A percentile compares a stretch with the other conserved stretches of the same genome.
These are phyloP conservation scores for Diaporthe vaccinii DNA, from an alignment of 2,329 filamentous ascomycete genomes.

Conservation along the genomic window DNA sequence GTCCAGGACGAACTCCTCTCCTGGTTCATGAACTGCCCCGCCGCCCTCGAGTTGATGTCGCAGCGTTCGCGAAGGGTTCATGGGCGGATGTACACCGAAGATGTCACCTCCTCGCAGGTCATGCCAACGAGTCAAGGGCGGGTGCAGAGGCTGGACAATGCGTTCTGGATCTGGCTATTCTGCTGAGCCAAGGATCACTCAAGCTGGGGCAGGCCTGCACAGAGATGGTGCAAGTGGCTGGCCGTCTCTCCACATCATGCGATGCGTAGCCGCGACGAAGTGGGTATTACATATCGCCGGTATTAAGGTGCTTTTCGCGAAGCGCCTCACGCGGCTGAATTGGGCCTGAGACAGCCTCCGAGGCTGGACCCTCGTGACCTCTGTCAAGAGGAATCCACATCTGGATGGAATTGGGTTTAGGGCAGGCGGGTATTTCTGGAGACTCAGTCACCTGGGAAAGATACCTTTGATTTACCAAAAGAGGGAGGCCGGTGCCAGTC, in stretches of 20 bases:
- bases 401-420: not conserved
- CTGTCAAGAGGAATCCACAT: not conserved
- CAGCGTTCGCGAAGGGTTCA: constrained; percentile 18
- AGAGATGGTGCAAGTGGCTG: constrained; percentile 20
- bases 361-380: constrained; percentile 15
- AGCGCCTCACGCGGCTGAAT: constrained; percentile 25
- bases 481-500: not conserved
- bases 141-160: constrained; percentile 31
- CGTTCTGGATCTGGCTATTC: constrained; percentile 23
- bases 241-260: constrained; percentile 21
- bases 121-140: constrained; percentile 27
- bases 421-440: constrained; percentile 12
- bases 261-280: constrained; percentile 21
- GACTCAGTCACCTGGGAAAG: not conserved
- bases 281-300: constrained; percentile 8
- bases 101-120: constrained; percentile 16
- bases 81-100: constrained; percentile 13
- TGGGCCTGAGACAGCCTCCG: constrained; percentile 4
- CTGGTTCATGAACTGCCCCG: constrained; percentile 16
- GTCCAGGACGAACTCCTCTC: constrained; percentile 9
- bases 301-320: constrained; percentile 17
- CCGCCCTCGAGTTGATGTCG: constrained; percentile 3
- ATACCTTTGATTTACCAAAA: not conserved
- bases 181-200: constrained; percentile 3
- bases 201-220: constrained; percentile 12